Base-by-base conservation (phyloP, 306 rosid genomes). In the Vicia faba region DNA sequence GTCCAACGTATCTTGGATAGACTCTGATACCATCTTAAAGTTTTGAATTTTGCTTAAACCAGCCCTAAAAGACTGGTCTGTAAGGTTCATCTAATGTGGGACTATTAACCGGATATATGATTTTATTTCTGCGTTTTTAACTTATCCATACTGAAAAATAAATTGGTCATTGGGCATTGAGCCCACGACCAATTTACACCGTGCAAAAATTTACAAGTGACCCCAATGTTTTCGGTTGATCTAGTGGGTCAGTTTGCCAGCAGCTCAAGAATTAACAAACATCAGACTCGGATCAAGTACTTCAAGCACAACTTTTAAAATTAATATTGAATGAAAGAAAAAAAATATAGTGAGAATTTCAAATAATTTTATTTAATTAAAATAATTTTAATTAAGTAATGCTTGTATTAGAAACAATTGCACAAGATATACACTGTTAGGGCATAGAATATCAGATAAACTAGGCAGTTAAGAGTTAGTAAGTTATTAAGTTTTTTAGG, bases 181-280 rank as follows among this genome's bases (percentile, higher is more conserved):
- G 25, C 11, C 35, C n/a, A n/a, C n/a, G n/a, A n/a, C n/a, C n/a
- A n/a, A n/a, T n/a, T n/a, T n/a, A n/a, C n/a, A n/a, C n/a, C n/a
- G n/a, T n/a, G n/a, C n/a, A n/a, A n/a, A n/a, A n/a, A n/a, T n/a
- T n/a, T n/a, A n/a, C n/a, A n/a, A n/a, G n/a, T 23, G 9, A 49
- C 33, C 44, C 38, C 12, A 12, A 16, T 26, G 55, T 25, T 11
- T 64, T 73, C 49, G 10, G 63, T 44, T 44, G 36, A 18, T 38
- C 50, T 36, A 9, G 62, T 25, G 39, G 23, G 59, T 58, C 53
- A 46, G 46, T 66, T 66, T 58, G 46, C 45, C 33, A 14, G 3
- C 45, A 74, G 26, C 59, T 59, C 57, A 36, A 55, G 16, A 61
- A 69, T 19, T 61, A 51, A 75, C 41, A 68, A 50, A 59, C 39